Base-by-base conservation (phyloP, 1,284 basidiomycete genomes). In the Trametes pubescens region DNA sequence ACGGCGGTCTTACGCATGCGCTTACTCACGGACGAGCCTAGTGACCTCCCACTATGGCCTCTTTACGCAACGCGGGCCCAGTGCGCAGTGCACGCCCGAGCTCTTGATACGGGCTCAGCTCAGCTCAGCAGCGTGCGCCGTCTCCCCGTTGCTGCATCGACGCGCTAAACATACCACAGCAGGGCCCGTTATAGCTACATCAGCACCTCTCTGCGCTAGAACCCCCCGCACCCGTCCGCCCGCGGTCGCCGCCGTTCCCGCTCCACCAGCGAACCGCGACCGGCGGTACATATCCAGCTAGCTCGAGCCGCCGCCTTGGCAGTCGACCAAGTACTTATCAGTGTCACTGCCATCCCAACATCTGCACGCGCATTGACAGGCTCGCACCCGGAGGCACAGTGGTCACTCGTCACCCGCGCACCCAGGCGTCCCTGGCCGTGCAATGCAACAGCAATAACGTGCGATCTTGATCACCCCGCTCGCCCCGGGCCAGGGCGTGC, bases 391-490 rank as follows among this genome's bases (percentile, higher is more conserved):
- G 29, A 8, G 29, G 29, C 29, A n/a, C 29, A 32, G 29, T 4
- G 29, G 29, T 32, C 29, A 8, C 29, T 3, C 29, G 29, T n/a
- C n/a, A n/a, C n/a, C n/a, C n/a, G n/a, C n/a, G n/a, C n/a, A n/a
- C n/a, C n/a, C n/a, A n/a, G n/a, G n/a, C 29, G 29, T 32, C 29
- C 29, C 29, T 32, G 29, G 29, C 29, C 29, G 29, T 32, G 29
- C 29, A 32, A n/a, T n/a, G n/a, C n/a, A n/a, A n/a, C n/a, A n/a
- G n/a, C n/a, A 29, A 49, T 57, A 47, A 47, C 34, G n/a, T 52
- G 35, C 51, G 34, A 52, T 57, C 53, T 58, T 10, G 43, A 51
- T 52, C 29, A 21, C 51, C 37, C 29, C 59, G 26, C 38, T 16
- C 32, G 8, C 37, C 22, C 49, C 24, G 22, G 54, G 37, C 7